Evolutionary conservation across 2,329 filamentous ascomycete genomes (phyloP).

Genomic region (Penicillium sp.): DNA sequence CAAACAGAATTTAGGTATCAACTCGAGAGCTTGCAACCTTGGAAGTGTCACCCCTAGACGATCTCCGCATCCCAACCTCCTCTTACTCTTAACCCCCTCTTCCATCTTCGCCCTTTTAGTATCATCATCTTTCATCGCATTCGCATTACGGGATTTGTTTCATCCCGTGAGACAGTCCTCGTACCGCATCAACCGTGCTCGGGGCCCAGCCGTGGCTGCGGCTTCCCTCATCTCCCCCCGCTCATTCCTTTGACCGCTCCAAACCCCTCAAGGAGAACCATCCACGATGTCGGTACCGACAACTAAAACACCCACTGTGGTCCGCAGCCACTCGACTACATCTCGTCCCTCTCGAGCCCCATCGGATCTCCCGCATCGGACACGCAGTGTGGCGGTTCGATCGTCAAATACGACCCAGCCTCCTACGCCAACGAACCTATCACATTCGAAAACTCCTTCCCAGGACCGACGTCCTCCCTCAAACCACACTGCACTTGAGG

Average conservation of each 20-base stretch:
- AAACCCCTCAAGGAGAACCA: slow-evolving; percentile 15
- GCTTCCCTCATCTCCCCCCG: slow-evolving; percentile 15
- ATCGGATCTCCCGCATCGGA: slow-evolving; percentile 47
- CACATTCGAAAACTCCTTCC: slow-evolving; percentile 42
- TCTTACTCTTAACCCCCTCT: slow-evolving; percentile 9
- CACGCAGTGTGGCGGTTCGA: slow-evolving; percentile 47
- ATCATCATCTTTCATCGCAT: not conserved
- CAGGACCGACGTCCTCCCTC: slow-evolving; percentile 49
- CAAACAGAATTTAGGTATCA: slow-evolving; percentile 14
- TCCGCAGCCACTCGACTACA: slow-evolving; percentile 52
- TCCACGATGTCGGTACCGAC: slow-evolving; percentile 48
- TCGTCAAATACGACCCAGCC: slow-evolving; percentile 40
- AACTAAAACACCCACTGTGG: slow-evolving; percentile 46
- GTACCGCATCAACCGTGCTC: slow-evolving; percentile 3
- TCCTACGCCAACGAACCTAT: slow-evolving; percentile 32
- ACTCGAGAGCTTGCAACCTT: slow-evolving; percentile 8
- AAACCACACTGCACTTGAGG: slow-evolving; percentile 51
- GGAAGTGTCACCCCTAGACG: slow-evolving; percentile 1
- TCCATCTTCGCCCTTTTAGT: slow-evolving; percentile 5
- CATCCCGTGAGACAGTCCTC: slow-evolving; percentile 8
- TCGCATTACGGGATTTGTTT: slow-evolving; percentile 5
- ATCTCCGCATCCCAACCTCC: slow-evolving; percentile 13
- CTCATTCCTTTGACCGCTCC: slow-evolving; percentile 18
- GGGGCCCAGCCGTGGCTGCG: slow-evolving; percentile 12
- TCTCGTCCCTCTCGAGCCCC: slow-evolving; percentile 46